Conservation (phyloP, 1,284 basidiomycete genomes). For the Meira nashicola region DNA sequence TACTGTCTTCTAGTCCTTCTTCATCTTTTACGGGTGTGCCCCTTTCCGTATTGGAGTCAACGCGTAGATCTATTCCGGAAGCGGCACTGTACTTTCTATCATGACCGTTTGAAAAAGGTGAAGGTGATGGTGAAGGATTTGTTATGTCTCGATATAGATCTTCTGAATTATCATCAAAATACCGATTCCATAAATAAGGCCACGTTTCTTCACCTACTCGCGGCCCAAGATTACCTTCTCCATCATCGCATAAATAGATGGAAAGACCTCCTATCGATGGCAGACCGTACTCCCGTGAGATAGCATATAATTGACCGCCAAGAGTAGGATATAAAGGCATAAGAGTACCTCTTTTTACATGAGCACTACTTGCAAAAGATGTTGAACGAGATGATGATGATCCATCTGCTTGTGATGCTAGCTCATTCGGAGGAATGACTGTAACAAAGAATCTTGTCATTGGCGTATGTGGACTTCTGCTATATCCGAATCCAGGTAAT, state of each 20-base stretch:
- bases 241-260: constrained; percentile 45
- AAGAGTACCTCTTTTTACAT: constrained; percentile 39
- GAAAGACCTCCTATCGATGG: constrained; percentile 47
- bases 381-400: background rate
- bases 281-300: constrained; percentile 46
- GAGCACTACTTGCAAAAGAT: background rate
- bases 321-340: constrained; percentile 48
- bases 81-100: constrained; percentile 1
- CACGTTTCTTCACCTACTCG: constrained; percentile 45
- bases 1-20: background rate
- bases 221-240: constrained; percentile 42
- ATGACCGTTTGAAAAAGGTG: background rate
- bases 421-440: constrained; percentile 30
- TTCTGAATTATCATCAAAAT: constrained; percentile 28
- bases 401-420: constrained; percentile 4
- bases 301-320: constrained; percentile 49
- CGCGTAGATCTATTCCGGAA: background rate
- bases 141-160: constrained; percentile 3
- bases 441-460: constrained; percentile 27
- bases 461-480: no score
- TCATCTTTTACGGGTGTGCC: background rate
- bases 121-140: background rate
- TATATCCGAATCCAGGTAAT: no score
- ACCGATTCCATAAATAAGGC: constrained; percentile 44
- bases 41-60: no score